Base-by-base conservation (phyloP, 2,329 filamentous ascomycete species). In the Trichophyton mentagrophytes region DNA sequence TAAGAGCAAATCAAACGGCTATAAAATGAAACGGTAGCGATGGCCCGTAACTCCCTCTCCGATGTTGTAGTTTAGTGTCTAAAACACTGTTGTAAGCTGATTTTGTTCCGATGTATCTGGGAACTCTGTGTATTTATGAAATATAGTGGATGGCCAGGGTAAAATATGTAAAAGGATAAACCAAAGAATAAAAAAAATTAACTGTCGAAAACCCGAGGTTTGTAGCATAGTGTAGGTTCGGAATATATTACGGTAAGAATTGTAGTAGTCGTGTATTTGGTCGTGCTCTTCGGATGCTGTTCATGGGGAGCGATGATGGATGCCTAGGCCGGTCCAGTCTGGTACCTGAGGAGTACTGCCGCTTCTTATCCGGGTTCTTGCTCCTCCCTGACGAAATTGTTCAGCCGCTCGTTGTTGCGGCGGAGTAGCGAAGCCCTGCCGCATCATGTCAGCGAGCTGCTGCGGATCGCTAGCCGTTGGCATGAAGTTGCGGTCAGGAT, bases 311-410 rank as follows among this genome's bases (percentile, higher is more conserved):
- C 55, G 65, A 15, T 30, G 64, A 3, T 65, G 62, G 30, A 67
- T 61, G 42, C 65, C 68, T 25, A 70, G 47, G 1, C 66, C 66
- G 59, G 63, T 61, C 59, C 67, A 66, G 27, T 67, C 62, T 8
- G 69, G 66, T 3, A 63, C 62, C 8, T 68, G 33, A 47, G 72
- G 72, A 7, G 70, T 72, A 58, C 64, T 65, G 13, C 61, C 63
- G 42, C 64, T 64, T 46, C 64, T 59, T 4, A 33, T 22, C 44
- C 64, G 40, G 4, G 33, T n/a, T 25, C 40, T 27, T 11, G 9
- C 20, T 27, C 38, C 22, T 27, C 27, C 51, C 46, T 51, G 51
- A n/a, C 61, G 53, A 60, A 56, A 20, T 51, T 60, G 22, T 33
- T 58, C 56, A 3, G 42, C 30, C 27, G 27, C 27, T 59, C 57